phyloP scores from a whole-genome alignment of 805 yeast genomes.

The Wickerhamiella cacticola region DNA sequence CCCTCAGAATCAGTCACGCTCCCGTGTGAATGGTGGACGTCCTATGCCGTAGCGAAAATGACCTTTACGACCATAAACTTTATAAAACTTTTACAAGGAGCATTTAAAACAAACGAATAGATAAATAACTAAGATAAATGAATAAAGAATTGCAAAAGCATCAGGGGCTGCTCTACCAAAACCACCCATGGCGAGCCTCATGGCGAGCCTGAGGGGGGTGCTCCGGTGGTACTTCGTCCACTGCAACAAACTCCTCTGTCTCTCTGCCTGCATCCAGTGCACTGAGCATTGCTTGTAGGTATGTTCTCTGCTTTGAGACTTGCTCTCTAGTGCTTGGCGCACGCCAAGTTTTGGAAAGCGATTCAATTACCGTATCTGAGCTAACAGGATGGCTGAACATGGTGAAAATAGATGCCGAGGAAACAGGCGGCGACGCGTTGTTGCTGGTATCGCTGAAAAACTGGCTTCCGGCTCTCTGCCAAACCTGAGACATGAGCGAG shows the following conservation, averaged over 20 bases:
- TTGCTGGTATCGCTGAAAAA: slow-evolving; percentile 8
- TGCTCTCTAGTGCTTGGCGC: slow-evolving; percentile 9
- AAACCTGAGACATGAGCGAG: not conserved
- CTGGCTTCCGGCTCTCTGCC: slow-evolving; percentile 5
- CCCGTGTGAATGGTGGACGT: slow-evolving; percentile 8
- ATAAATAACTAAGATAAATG: slow-evolving; percentile 1
- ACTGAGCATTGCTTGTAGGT: slow-evolving; percentile 15
- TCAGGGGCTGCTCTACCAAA: slow-evolving; percentile 6
- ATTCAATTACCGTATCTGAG: slow-evolving; percentile 19
- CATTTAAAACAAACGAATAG: too few relatives aligned
- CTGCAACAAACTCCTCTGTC: slow-evolving; percentile 5
- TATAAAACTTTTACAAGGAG: too few relatives aligned
- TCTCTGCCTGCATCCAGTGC: slow-evolving; percentile 14
- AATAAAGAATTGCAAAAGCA: not conserved
- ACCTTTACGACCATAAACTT: not conserved
- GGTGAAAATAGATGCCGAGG: slow-evolving; percentile 20
- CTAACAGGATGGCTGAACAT: slow-evolving; percentile 23
- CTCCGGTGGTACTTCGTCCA: not conserved
- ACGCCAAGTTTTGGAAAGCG: slow-evolving; percentile 15
- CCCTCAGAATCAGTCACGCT: not conserved
- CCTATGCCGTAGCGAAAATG: slow-evolving; percentile 8
- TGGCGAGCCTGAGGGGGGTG: too few relatives aligned
- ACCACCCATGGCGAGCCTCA: slow-evolving; percentile 1
- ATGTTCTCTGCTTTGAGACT: slow-evolving; percentile 13
- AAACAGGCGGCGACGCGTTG: not conserved